Evolutionary conservation across 345 rosid genomes (phyloP).

Genomic region (Hirschfeldia incana): DNA sequence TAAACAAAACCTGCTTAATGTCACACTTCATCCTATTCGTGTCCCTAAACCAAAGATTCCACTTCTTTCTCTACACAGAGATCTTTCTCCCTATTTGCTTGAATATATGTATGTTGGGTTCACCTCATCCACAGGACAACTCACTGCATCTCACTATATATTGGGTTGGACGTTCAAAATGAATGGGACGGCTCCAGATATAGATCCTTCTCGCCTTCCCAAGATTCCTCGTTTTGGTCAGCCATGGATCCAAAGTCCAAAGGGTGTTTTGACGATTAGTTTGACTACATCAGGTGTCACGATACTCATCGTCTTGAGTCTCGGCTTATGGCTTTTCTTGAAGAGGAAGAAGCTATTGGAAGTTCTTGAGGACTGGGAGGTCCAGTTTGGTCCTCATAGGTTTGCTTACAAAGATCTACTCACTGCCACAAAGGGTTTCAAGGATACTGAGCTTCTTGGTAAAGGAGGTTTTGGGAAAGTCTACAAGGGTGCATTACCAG

Average conservation of each 20-base stretch:
- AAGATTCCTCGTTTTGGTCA: background rate
- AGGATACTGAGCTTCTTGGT: too few relatives aligned
- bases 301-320: background rate
- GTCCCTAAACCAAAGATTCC: background rate
- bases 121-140: background rate
- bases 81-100: background rate
- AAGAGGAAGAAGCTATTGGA: background rate
- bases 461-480: too few relatives aligned
- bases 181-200: slow-evolving; percentile 44
- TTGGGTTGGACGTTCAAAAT: slow-evolving; percentile 29
- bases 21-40: background rate
- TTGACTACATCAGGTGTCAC: background rate
- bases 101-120: background rate
- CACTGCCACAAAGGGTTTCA: too few relatives aligned
- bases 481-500: too few relatives aligned
- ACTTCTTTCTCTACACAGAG: background rate
- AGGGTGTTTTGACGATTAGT: background rate
- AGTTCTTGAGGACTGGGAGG: too few relatives aligned
- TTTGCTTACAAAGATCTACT: too few relatives aligned
- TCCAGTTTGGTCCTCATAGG: too few relatives aligned
- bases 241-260: background rate
- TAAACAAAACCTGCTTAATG: background rate
- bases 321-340: background rate
- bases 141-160: slow-evolving; percentile 13
- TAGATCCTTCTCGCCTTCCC: slow-evolving; percentile 14